Percentiles rank a stretch among this genome's conserved stretches.
phyloP scores from a whole-genome alignment of 2,329 filamentous ascomycete genomes.

The Curvularia spicifera region DNA sequence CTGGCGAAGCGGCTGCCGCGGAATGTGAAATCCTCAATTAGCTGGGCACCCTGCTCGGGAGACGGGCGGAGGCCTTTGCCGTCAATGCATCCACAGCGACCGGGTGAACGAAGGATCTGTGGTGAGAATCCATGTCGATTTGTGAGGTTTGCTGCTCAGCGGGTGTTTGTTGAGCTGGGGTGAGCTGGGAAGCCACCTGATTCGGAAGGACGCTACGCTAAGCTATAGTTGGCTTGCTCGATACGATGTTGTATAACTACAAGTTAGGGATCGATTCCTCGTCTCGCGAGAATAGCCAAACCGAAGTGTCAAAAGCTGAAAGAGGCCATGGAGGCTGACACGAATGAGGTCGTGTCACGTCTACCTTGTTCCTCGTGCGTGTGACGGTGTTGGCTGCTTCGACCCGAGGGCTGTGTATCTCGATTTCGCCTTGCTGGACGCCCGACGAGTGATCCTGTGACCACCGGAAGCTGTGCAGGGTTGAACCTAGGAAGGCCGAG shows the following conservation, averaged over 20 bases:
- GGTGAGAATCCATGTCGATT: background rate
- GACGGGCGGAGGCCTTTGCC: background rate
- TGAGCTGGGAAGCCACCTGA: background rate
- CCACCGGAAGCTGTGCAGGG: background rate
- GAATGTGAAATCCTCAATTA: slow-evolving; percentile 2
- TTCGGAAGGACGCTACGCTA: background rate
- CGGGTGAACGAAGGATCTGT: background rate
- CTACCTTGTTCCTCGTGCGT: background rate
- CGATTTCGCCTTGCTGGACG: slow-evolving; percentile 1
- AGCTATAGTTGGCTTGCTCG: background rate
- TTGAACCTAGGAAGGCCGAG: background rate
- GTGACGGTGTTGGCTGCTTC: background rate
- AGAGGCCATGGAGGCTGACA: background rate
- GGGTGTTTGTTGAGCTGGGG: slow-evolving; percentile 3
- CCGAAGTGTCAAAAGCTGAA: background rate
- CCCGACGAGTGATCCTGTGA: background rate
- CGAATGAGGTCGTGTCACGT: background rate
- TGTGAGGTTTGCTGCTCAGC: background rate
- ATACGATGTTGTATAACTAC: background rate
- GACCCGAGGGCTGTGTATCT: background rate
- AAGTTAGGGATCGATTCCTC: background rate
- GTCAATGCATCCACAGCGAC: background rate
- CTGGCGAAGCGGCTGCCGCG: slow-evolving; percentile 9
- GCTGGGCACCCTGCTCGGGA: background rate
- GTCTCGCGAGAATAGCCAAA: background rate